Evolutionary conservation across 2,329 filamentous ascomycete species (phyloP).

Genomic region (Thermothelomyces thermophilus): DNA sequence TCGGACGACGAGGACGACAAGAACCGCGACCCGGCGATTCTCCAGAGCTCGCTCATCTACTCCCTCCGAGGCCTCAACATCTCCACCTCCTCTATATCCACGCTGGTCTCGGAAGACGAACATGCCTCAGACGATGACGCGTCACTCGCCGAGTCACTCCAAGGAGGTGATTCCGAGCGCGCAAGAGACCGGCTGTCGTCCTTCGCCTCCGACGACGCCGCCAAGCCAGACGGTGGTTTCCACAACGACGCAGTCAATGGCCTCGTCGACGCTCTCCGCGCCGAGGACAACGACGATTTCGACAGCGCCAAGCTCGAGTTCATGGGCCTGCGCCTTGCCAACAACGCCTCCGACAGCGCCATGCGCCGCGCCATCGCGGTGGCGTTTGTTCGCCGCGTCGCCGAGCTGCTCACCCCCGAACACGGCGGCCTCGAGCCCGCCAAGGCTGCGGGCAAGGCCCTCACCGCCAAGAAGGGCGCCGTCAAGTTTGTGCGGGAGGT

Average conservation of each 20-base stretch:
- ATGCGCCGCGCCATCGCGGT: slow-evolving; percentile 81
- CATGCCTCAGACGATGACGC: slow-evolving; percentile 60
- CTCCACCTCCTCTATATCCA: slow-evolving; percentile 50
- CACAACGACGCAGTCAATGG: slow-evolving; percentile 81
- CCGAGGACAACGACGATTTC: slow-evolving; percentile 68
- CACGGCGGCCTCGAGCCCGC: slow-evolving; percentile 49
- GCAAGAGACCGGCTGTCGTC: slow-evolving; percentile 45
- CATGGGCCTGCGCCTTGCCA: slow-evolving; percentile 83
- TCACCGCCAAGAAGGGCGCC: slow-evolving; percentile 49
- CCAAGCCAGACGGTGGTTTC: slow-evolving; percentile 53
- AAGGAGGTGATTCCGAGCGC: slow-evolving; percentile 23
- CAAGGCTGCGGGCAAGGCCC: slow-evolving; percentile 57
- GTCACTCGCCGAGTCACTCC: slow-evolving; percentile 42
- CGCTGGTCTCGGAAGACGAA: slow-evolving; percentile 57
- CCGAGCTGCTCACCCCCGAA: slow-evolving; percentile 54
- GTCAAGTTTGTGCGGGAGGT: slow-evolving; percentile 52
- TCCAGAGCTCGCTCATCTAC: slow-evolving; percentile 53
- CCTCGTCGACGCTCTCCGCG: slow-evolving; percentile 76
- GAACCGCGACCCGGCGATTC: slow-evolving; percentile 39
- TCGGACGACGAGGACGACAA: slow-evolving; percentile 42
- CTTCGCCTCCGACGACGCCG: slow-evolving; percentile 64
- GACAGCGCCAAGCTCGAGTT: slow-evolving; percentile 81
- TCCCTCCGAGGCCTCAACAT: slow-evolving; percentile 47
- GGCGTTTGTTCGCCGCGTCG: slow-evolving; percentile 75
- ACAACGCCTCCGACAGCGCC: slow-evolving; percentile 82